Base-by-base conservation (phyloP, 2,329 filamentous ascomycete genomes). In the Xylariaceae sp. region DNA sequence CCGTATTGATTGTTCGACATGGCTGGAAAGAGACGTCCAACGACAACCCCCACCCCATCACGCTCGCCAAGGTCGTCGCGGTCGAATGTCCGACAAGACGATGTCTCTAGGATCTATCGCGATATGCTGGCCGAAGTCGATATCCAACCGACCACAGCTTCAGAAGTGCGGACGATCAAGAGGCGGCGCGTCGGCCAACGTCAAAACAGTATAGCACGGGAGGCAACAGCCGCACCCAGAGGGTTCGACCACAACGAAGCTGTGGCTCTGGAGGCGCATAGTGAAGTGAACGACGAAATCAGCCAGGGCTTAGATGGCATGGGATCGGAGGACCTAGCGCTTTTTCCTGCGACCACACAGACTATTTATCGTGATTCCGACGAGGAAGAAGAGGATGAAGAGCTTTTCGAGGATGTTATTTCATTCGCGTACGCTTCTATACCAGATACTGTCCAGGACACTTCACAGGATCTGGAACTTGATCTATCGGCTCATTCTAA, bases 71-170 rank as follows among this genome's bases (percentile, higher is more conserved):
- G 68, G 57, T 66, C 69, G 7, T 68, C 67, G 3, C 67, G 68
- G 56, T 68, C 70, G 4, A 68, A 67, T 17, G 59, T 66, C n/a
- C 62, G 51, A 51, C 58, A 64, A 34, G 53, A 62, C 47, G 60
- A 64, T 34, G 62, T 75, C 4, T 73, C 74, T 18, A 71, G 76
- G 34, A 73, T 82, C 39, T 81, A 81, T 65, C 73, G 70, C 48
- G 74, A 81, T 62, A 79, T 82, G 78, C 73, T 82, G 39, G 70
- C 70, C 10, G 79, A 81, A 63, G 79, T 75, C n/a, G 75, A 78
- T n/a, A 72, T 79, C 34, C 69, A 69, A 48, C 59, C 68, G 30
- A 58, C 64, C 57, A 53, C 66, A 59, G 64, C 69, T 64, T 51
- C 64, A 1, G 67, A 73, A 2, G 76, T 78, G 59, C 72, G 75